Percentiles rank a stretch among this genome's conserved stretches.
Evolutionary conservation across 1,284 basidiomycete genomes (phyloP).

Genomic region (Ustilago shanxiensis): DNA sequence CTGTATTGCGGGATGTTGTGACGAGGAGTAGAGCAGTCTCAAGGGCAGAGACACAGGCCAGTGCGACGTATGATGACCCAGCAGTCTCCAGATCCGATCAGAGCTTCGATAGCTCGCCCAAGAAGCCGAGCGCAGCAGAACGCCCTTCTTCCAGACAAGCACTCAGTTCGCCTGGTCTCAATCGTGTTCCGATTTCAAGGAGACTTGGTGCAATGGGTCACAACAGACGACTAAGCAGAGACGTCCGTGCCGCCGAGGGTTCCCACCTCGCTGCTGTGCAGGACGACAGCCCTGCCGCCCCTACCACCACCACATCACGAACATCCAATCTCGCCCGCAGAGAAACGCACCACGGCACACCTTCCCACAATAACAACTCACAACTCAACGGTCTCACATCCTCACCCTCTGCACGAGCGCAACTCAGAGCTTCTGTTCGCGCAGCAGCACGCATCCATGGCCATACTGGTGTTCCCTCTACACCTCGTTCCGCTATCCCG

Average conservation of each 20-base stretch:
- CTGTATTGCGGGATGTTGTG: slow-evolving; percentile 80
- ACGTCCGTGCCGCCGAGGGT: slow-evolving; percentile 38
- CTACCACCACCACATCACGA: slow-evolving; percentile 9
- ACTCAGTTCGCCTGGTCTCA: slow-evolving; percentile 39
- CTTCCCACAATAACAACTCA: slow-evolving; percentile 14
- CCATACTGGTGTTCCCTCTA: slow-evolving; percentile 14
- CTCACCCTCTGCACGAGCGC: slow-evolving; percentile 40
- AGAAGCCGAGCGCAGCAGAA: slow-evolving; percentile 22
- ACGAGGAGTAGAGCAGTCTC: slow-evolving; percentile 21
- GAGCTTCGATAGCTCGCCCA: slow-evolving; percentile 45
- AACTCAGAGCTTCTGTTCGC: slow-evolving; percentile 33
- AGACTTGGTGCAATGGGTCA: slow-evolving; percentile 45
- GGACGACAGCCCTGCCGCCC: slow-evolving; percentile 39
- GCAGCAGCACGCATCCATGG: slow-evolving; percentile 26
- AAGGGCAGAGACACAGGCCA: slow-evolving; percentile 29
- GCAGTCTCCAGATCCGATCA: slow-evolving; percentile 19
- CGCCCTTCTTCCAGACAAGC: slow-evolving; percentile 38
- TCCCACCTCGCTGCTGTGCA: slow-evolving; percentile 38
- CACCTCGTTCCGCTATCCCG: slow-evolving; percentile 11
- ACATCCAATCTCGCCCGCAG: slow-evolving; percentile 23
- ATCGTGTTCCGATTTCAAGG: slow-evolving; percentile 37
- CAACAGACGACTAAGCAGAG: slow-evolving; percentile 42
- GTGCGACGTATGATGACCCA: slow-evolving; percentile 41
- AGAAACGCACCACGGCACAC: slow-evolving; percentile 28
- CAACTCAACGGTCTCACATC: slow-evolving; percentile 21